Conservation (phyloP, 2,329 filamentous ascomycete genomes). For the Beauveria pseudobassiana region DNA sequence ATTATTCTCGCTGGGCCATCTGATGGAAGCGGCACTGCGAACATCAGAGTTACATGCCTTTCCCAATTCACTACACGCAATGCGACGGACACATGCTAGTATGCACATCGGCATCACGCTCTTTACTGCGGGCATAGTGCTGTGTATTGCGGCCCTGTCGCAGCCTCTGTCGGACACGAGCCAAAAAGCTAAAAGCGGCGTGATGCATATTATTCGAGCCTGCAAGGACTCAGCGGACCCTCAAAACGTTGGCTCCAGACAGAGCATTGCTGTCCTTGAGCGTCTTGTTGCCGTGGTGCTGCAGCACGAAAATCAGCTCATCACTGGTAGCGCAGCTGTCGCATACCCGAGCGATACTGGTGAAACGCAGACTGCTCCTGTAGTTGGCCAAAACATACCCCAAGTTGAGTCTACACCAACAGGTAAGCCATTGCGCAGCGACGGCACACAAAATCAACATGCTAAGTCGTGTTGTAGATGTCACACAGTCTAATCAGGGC, state of each 20-base stretch:
- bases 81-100: conserved; percentile 2
- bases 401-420: neutral
- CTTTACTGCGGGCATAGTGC: conserved; percentile 11
- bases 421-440: neutral
- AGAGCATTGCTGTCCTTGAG: conserved; percentile 10
- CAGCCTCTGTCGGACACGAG: conserved; percentile 6
- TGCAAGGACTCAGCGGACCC: conserved; percentile 1
- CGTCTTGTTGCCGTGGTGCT: conserved; percentile 9
- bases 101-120: conserved; percentile 13
- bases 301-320: conserved; percentile 8
- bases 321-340: neutral
- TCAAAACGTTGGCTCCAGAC: conserved; percentile 1
- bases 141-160: conserved; percentile 5
- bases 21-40: conserved; percentile 2
- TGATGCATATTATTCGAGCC: conserved; percentile 11
- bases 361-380: neutral
- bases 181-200: conserved; percentile 4
- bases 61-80: conserved; percentile 2
- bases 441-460: neutral
- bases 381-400: neutral
- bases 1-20: neutral
- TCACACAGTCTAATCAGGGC: neutral
- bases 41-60: conserved; percentile 1
- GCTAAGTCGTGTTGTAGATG: neutral
- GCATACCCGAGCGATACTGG: neutral